Evolutionary conservation across 495 filamentous ascomycete species (phyloP).

Genomic region (Podospora pseudocomata): DNA sequence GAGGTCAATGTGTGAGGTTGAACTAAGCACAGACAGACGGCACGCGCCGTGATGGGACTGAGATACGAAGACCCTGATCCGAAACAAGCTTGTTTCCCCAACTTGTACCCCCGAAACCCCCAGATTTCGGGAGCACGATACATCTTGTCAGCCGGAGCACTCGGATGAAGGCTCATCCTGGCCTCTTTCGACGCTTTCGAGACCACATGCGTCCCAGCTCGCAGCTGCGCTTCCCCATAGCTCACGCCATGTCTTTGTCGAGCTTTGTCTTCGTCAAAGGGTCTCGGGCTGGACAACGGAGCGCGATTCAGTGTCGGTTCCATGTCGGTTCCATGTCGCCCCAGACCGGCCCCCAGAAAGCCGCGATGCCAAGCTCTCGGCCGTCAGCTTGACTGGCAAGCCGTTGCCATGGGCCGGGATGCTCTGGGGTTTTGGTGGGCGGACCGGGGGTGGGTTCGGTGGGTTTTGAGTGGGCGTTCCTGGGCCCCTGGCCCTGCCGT

Average conservation of each 20-base stretch:
- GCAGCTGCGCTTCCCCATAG: background rate
- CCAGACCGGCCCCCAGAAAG: slow-evolving; percentile 1
- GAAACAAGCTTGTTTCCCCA: slow-evolving; percentile 18
- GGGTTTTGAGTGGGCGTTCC: slow-evolving; percentile 9
- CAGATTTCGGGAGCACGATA: background rate
- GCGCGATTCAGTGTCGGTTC: background rate
- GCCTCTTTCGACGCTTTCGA: background rate
- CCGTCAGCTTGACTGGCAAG: background rate
- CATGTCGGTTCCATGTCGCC: slow-evolving; percentile 2
- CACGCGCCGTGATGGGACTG: background rate
- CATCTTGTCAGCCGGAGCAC: slow-evolving; percentile 5
- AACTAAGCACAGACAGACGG: background rate
- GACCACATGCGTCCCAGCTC: background rate
- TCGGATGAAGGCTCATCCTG: slow-evolving; percentile 27
- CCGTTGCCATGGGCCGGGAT: background rate
- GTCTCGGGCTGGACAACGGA: background rate
- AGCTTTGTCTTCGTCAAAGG: background rate
- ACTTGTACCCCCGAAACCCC: slow-evolving; percentile 1
- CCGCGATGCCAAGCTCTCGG: slow-evolving; percentile 1
- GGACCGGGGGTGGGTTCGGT: slow-evolving; percentile 5
- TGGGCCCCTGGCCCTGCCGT: slow-evolving; percentile 2
- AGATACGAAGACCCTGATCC: background rate
- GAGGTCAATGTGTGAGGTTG: background rate
- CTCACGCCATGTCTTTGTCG: background rate
- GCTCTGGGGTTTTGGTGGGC: background rate